Evolutionary conservation across 2,329 filamentous ascomycete species (phyloP).

Genomic region (Diplodia mutila): DNA sequence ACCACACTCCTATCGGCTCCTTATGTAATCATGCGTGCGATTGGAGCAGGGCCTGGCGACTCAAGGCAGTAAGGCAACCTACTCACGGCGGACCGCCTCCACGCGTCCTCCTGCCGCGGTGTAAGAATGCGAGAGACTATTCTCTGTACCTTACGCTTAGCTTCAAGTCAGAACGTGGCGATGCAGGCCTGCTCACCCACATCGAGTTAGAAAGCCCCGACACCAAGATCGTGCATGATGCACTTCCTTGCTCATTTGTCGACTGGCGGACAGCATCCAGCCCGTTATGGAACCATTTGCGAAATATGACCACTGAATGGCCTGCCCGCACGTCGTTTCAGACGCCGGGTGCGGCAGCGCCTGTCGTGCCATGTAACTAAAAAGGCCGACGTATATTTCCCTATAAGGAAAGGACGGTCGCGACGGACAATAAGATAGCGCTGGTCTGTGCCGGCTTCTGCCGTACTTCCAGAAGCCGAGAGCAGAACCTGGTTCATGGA

Average conservation of each 20-base stretch:
- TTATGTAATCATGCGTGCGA: constrained; percentile 3
- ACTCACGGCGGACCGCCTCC: not conserved
- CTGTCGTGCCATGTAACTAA: constrained; percentile 10
- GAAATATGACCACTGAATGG: constrained; percentile 1
- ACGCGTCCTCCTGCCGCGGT: not conserved
- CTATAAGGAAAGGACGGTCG: not conserved
- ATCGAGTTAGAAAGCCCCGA: not conserved
- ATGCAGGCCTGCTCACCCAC: not conserved
- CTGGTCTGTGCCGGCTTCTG: constrained; percentile 21
- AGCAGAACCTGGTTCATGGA: constrained; percentile 10
- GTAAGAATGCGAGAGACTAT: not conserved
- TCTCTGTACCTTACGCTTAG: not conserved
- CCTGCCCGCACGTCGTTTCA: constrained; percentile 8
- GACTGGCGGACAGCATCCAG: constrained; percentile 1
- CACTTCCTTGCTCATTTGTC: constrained; percentile 2
- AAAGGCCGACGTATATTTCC: constrained; percentile 10
- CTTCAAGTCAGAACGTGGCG: constrained; percentile 4
- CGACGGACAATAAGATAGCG: constrained; percentile 5
- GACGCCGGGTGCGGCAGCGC: constrained; percentile 12
- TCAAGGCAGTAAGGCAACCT: not conserved
- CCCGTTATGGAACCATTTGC: not conserved
- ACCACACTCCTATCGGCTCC: not conserved
- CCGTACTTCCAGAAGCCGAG: constrained; percentile 21
- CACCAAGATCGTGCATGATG: not conserved
- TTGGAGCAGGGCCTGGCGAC: not conserved